Evolutionary conservation across 805 yeast genomes (phyloP), one percentile per base, ranked within the genome.

Genomic region (Pichia sporocuriosa): DNA sequence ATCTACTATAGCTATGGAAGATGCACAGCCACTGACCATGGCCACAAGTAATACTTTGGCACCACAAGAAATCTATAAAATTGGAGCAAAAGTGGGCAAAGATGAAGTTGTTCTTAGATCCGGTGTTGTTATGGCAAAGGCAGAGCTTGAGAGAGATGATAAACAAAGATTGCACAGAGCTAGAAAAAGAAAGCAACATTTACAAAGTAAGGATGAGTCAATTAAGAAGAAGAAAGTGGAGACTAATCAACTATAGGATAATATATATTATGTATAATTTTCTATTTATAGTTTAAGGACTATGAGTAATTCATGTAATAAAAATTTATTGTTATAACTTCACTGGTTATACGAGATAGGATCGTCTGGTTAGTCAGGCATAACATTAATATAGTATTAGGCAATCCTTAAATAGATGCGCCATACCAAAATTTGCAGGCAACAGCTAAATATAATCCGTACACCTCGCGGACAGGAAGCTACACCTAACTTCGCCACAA

Each of bases 21-120:
- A 93, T 57, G 93, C 96, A 1, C 97, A 88, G 65, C 98, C 98
- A 37, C 70, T 86, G 44, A 80, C 88, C 28, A 70, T 84, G 66
- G 77, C 93, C 2, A 67, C 75, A 26, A 85, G 81, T 19, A 68
- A 81, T 12, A 75, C 84, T 37, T 70, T 93, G 54, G 98, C 98
- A 2, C 98, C 98, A 30, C 98, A 90, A 66, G 98, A 90, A 64
- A 71, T 93, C 8, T 93, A 81, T 63, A 76, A 70, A 57, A 59
- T 69, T 7, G 60, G 67, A 63, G 47, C 72, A 49, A 56, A 61
- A 34, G 56, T 59, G 4, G 62, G 69, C 12, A 67, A 66, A 36
- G 72, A 75, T 54, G 89, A 84, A 59, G 82, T 86, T 16, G 68
- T 75, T 45, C 68, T 86, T 51, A 78, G 78, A 53, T 80, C 86